These are phyloP conservation scores for Rhododendron kiyosumense DNA, from an alignment of 148 eudicot species.

Conservation along the genomic window DNA sequence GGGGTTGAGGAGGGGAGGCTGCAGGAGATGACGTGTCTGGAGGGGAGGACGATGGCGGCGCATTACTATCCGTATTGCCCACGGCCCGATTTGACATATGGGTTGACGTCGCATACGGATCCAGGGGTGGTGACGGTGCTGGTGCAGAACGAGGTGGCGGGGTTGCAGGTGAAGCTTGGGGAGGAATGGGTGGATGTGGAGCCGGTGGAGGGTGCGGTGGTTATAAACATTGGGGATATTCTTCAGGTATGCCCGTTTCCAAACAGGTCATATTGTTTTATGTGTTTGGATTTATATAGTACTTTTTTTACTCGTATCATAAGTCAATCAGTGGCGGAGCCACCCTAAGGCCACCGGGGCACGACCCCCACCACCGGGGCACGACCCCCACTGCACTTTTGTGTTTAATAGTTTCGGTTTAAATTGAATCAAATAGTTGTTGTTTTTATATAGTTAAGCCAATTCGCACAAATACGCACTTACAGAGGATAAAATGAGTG, in stretches of 20 bases:
- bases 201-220: constrained; percentile 29
- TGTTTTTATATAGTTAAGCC: neutral
- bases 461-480: too few relatives aligned
- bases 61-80: constrained; percentile 45
- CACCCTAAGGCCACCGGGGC: too few relatives aligned
- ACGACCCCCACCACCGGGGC: too few relatives aligned
- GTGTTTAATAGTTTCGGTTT: too few relatives aligned
- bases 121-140: constrained; percentile 37
- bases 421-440: neutral
- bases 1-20: constrained; percentile 19
- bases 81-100: constrained; percentile 33
- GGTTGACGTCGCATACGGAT: constrained; percentile 34
- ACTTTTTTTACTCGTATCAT: too few relatives aligned
- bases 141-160: constrained; percentile 32
- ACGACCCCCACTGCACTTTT: too few relatives aligned
- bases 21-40: constrained; percentile 32
- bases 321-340: too few relatives aligned
- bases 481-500: too few relatives aligned
- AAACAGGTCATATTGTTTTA: neutral
- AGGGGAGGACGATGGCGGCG: constrained; percentile 21
- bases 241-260: constrained; percentile 27
- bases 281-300: neutral
- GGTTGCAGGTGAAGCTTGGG: constrained; percentile 37
- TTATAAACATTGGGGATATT: constrained; percentile 37
- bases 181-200: constrained; percentile 35